These are phyloP conservation scores for Corymbia calophylla DNA, from an alignment of 441 rosid genomes.

Conservation along the genomic window DNA sequence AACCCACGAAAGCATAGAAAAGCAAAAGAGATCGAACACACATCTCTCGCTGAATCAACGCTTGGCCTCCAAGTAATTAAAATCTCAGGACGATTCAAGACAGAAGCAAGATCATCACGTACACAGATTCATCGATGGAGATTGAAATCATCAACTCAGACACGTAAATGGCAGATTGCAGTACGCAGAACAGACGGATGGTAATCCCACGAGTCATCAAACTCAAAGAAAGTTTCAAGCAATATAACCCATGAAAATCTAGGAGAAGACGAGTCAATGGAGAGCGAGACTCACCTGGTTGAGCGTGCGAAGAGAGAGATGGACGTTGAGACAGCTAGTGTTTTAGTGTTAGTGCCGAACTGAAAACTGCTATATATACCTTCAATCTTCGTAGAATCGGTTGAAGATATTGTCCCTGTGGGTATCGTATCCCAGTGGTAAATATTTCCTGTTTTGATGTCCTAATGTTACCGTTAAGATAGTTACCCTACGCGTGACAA, in stretches of 20 bases:
- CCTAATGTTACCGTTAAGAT: not conserved
- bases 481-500: not conserved
- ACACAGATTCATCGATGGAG: not conserved
- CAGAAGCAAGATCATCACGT: not conserved
- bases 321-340: not conserved
- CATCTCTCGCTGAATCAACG: not conserved
- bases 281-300: not conserved
- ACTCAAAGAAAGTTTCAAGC: not conserved
- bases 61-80: not conserved
- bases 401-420: not conserved
- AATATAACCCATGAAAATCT: not conserved
- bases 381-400: not conserved
- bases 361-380: not conserved
- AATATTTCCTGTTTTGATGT: not conserved
- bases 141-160: not conserved
- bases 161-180: not conserved
- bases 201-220: not conserved
- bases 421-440: not conserved
- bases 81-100: not conserved
- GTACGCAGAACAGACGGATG: not conserved
- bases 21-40: not conserved
- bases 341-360: not conserved
- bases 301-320: not conserved
- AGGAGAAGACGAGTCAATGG: not conserved
- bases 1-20: not conserved